Percentiles rank a stretch among this genome's conserved stretches.
phyloP scores from a whole-genome alignment of 2,329 filamentous ascomycete genomes.

The Beauveria australis region DNA sequence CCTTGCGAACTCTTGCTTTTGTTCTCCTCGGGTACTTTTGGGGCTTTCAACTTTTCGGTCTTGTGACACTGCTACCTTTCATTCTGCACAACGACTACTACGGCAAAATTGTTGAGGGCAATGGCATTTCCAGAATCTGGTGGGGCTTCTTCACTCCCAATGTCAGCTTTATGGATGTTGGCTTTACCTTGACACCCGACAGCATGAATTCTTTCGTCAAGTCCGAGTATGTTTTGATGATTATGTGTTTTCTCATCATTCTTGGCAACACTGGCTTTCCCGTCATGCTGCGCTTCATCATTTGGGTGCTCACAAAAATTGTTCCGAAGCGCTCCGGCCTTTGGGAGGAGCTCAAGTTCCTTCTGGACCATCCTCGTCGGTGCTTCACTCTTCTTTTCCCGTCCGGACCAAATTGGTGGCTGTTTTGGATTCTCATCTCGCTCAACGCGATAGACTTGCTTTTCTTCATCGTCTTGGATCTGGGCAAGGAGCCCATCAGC shows the following conservation, averaged over 20 bases:
- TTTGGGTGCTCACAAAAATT: constrained; percentile 69
- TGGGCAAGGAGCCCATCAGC: constrained; percentile 63
- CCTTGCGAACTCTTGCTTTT: constrained; percentile 74
- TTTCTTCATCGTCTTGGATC: constrained; percentile 86
- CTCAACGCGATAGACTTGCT: constrained; percentile 81
- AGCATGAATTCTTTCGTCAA: constrained; percentile 86
- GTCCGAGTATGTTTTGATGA: constrained; percentile 65
- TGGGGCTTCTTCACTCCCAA: constrained; percentile 87
- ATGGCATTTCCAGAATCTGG: constrained; percentile 64
- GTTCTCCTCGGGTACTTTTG: constrained; percentile 75
- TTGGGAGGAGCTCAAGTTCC: constrained; percentile 84
- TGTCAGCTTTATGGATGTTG: constrained; percentile 91
- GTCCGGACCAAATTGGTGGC: constrained; percentile 85
- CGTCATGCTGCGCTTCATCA: constrained; percentile 86
- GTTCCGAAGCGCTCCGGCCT: constrained; percentile 58
- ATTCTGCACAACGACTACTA: constrained; percentile 59
- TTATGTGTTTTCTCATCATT: constrained; percentile 80
- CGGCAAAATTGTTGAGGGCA: constrained; percentile 52
- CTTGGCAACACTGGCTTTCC: constrained; percentile 95
- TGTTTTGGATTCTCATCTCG: constrained; percentile 75
- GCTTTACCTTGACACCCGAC: constrained; percentile 83
- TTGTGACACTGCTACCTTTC: constrained; percentile 71
- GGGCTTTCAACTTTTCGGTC: constrained; percentile 70
- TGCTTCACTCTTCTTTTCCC: constrained; percentile 96
- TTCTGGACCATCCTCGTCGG: constrained; percentile 88